Base-by-base conservation (phyloP, 1,284 basidiomycete genomes). In the Trametes polyzona region DNA sequence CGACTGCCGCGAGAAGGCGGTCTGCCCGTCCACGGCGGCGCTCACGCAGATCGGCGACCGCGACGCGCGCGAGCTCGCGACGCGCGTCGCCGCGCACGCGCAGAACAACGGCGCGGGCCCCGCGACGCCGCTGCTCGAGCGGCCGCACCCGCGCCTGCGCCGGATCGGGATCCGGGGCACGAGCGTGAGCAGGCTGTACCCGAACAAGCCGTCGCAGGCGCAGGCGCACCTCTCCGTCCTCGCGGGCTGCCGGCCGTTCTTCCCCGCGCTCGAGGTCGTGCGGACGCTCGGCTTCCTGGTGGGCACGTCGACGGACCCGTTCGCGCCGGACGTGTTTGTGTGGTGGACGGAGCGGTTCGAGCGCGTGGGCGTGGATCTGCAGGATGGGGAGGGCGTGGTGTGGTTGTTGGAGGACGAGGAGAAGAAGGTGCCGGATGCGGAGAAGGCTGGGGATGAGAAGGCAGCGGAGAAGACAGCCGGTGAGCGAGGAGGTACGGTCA, bases 271-370 rank as follows among this genome's bases (percentile, higher is more conserved):
- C 35, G 77, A 81, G 66, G 67, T 74, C 39, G 73, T 83, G 37
- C 75, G 77, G 56, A 80, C 77, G 26, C 71, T 79, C 16, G 77
- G 75, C 4, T 78, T 77, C 62, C 63, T 80, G 50, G 78, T 78
- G 23, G 80, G 78, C 24, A 74, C 78, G 30, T 74, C 77, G 51
- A 67, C 72, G 54, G 78, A 83, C 65, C 61, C 59, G 40, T 59
- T 76, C 46, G 74, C 78, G 52, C 77, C 75, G 68, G 78, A 82
- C 52, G 69, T 81, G 21, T 82, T 82, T 62, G 79, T 82, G 37
- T 79, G 78, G 77, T 83, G 81, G 81, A 75, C 76, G 27, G 79
- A 82, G 64, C 73, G 69, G 52, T 82, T 82, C 59, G 79, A 81
- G 71, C 73, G 69, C 46, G 71, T 74, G 33, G 80, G 78, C 14